Evolutionary conservation across 441 rosid species (phyloP).

Genomic region (Pelargonium fulgidum): DNA sequence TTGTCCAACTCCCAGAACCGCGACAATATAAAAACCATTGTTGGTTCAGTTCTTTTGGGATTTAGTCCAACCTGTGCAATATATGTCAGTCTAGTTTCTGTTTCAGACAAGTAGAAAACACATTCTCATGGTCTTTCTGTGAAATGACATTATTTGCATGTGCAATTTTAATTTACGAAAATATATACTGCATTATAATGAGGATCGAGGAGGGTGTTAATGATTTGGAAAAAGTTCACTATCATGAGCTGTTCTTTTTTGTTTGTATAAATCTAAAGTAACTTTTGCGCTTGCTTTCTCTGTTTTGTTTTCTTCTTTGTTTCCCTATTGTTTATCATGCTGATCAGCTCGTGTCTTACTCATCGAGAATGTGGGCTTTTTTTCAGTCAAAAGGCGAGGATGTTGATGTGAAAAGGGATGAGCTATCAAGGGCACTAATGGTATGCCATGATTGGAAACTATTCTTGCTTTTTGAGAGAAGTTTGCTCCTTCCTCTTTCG

Average conservation of each 20-base stretch:
- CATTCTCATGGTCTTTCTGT: neutral
- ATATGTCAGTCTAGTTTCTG: no score
- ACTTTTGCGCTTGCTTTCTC: neutral
- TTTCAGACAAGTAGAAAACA: no score
- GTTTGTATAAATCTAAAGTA: neutral
- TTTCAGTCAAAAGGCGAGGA: conserved; percentile 57
- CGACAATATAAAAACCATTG: no score
- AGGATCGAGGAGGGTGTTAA: neutral
- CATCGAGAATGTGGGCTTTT: conserved; percentile 17
- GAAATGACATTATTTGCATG: neutral
- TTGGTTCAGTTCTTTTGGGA: no score
- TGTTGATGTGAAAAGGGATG: conserved; percentile 52
- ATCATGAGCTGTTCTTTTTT: neutral
- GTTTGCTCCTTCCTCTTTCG: neutral
- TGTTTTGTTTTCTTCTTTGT: neutral
- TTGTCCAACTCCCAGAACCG: no score
- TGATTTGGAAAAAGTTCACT: neutral
- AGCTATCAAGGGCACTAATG: conserved; percentile 68
- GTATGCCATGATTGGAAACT: conserved; percentile 36
- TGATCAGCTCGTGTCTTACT: conserved; percentile 13
- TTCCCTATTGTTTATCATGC: neutral
- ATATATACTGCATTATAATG: no score
- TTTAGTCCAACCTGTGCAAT: no score
- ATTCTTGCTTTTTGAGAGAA: conserved; percentile 15
- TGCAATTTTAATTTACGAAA: no score